These are phyloP conservation scores for Globisporangium middletonii DNA, from an alignment of 352 stramenopile species.

Conservation along the genomic window DNA sequence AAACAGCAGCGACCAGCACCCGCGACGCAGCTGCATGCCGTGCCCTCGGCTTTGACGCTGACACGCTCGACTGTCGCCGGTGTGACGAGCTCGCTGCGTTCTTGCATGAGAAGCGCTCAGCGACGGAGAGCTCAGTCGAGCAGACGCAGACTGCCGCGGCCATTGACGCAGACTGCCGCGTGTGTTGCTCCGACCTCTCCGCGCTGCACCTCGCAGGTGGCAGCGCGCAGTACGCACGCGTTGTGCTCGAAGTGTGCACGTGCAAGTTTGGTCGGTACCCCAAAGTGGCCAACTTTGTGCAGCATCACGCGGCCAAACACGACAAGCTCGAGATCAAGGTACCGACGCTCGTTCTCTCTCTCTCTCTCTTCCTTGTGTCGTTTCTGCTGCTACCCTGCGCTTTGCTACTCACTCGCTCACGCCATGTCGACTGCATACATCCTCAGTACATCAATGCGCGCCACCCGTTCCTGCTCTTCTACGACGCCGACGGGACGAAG, in stretches of 20 bases:
- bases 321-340: slow-evolving; percentile 43
- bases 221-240: slow-evolving; percentile 29
- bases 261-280: slow-evolving; percentile 53
- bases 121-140: slow-evolving; percentile 11
- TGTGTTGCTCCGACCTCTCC: slow-evolving; percentile 47
- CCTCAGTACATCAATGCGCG: slow-evolving; percentile 31
- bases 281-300: slow-evolving; percentile 64
- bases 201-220: slow-evolving; percentile 26
- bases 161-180: slow-evolving; percentile 21
- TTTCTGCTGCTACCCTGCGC: neutral
- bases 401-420: too few species aligned
- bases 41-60: slow-evolving; percentile 42
- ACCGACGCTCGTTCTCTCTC: neutral
- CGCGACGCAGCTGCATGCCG: slow-evolving; percentile 18
- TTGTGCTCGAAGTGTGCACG: slow-evolving; percentile 47
- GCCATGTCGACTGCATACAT: too few species aligned
- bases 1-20: neutral
- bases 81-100: slow-evolving; percentile 41
- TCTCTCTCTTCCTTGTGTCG: neutral
- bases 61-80: slow-evolving; percentile 54
- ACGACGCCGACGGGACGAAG: slow-evolving; percentile 37
- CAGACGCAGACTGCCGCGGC: neutral
- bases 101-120: slow-evolving; percentile 13
- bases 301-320: slow-evolving; percentile 37
- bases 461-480: slow-evolving; percentile 62